These are phyloP conservation scores for Fusarium xyrophilum DNA, from an alignment of 2,329 filamentous ascomycete genomes.

Conservation along the genomic window DNA sequence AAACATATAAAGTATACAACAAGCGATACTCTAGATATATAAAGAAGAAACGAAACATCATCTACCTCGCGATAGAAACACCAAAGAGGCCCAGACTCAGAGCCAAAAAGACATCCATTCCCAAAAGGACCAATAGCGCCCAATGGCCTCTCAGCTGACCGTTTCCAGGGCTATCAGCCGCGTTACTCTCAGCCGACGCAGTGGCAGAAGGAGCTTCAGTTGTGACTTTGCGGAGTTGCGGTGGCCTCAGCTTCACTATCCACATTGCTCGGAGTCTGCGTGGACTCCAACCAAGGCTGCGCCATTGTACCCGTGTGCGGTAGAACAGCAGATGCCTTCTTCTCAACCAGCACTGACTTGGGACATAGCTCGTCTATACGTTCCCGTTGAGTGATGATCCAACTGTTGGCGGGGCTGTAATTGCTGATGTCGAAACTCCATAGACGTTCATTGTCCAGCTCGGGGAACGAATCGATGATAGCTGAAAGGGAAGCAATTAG, in stretches of 20 bases:
- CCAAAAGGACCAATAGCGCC: background rate
- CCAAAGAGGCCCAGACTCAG: accelerated
- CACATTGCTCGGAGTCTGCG: accelerated
- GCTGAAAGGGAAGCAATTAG: no score
- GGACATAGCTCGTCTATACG: background rate
- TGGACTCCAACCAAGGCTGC: background rate
- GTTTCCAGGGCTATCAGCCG: accelerated
- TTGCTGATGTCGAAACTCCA: conserved; percentile 1
- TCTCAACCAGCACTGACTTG: background rate
- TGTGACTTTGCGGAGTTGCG: background rate
- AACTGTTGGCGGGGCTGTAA: background rate
- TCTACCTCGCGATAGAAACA: background rate
- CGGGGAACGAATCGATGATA: background rate
- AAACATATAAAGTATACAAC: no score
- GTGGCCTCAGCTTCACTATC: background rate
- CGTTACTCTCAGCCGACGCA: background rate
- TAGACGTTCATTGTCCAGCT: background rate
- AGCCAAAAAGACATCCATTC: background rate
- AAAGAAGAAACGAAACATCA: no score
- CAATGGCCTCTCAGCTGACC: accelerated
- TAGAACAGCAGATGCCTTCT: background rate
- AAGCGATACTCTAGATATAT: no score
- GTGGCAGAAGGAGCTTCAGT: background rate
- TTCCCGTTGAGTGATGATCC: background rate
- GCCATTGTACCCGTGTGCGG: background rate